Percentiles rank a stretch among this genome's conserved stretches.
These are phyloP conservation scores for Lactarius quietus DNA, from an alignment of 768 basidiomycete species.

Conservation along the genomic window DNA sequence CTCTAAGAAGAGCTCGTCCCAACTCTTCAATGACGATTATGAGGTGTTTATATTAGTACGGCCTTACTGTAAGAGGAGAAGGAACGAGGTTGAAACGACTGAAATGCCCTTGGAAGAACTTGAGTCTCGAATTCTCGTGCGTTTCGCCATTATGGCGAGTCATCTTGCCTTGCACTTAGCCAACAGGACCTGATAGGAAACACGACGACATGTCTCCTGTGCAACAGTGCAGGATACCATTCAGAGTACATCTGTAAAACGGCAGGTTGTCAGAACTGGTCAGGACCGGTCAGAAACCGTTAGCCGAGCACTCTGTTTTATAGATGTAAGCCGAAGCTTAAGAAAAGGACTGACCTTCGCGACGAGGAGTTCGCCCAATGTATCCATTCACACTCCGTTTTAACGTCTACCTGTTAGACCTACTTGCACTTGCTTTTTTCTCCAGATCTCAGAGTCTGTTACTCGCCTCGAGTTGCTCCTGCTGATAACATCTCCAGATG, in stretches of 20 bases:
- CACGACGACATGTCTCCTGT: constrained; percentile 57
- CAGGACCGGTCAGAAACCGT: too few relatives aligned
- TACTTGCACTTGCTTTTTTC: constrained; percentile 79
- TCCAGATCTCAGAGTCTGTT: constrained; percentile 91
- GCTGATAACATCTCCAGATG: constrained; percentile 55
- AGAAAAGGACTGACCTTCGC: constrained; percentile 67
- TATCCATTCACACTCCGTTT: constrained; percentile 14
- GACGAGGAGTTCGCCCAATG: constrained; percentile 68
- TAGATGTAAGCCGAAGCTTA: too few relatives aligned
- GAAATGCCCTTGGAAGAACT: constrained; percentile 57
- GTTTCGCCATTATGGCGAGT: constrained; percentile 35
- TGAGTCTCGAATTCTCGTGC: constrained; percentile 62
- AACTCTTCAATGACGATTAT: constrained; percentile 96
- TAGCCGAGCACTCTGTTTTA: too few relatives aligned
- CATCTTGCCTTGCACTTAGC: constrained; percentile 5
- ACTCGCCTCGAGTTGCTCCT: constrained; percentile 84
- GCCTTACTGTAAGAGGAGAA: constrained; percentile 87
- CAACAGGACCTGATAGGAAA: constrained; percentile 41
- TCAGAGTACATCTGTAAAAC: too few relatives aligned
- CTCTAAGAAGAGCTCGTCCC: constrained; percentile 93
- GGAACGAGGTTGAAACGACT: constrained; percentile 66
- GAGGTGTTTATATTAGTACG: constrained; percentile 96
- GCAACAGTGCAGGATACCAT: constrained; percentile 76
- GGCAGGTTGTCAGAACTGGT: too few relatives aligned
- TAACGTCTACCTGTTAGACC: constrained; percentile 45